Base-by-base conservation (phyloP, 768 basidiomycete genomes). In the Lactarius deliciosus region DNA sequence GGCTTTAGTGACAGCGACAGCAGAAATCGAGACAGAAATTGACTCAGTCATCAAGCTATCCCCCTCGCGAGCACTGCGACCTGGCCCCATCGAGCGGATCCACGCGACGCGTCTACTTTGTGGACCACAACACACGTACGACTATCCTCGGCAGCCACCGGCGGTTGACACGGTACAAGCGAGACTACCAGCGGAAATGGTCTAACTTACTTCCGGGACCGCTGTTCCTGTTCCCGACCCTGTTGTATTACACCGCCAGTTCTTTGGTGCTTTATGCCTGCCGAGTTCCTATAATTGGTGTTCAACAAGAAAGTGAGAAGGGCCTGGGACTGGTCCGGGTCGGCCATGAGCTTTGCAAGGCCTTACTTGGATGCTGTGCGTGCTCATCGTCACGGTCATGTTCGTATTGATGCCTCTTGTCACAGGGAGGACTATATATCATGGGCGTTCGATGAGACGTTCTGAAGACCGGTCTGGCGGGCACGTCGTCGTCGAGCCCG, bases 81-180 rank as follows among this genome's bases (percentile, higher is more conserved):
- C 28, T 10, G 45, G 60, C 34, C 34, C 40, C 8, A 40, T 54
- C 50, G 10, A 61, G 32, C 32, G 32, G 32, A 7, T 32, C 32
- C 1, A 32, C 32, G 32, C 34, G 10, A 36, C 1, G 34, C 34
- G 32, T 32, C 34, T 36, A 94, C 74, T 88, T 86, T 64, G 85
- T 87, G n/a, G 85, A 96, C 74, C 91, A 94, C 76, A 91, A 83
- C 72, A 82, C 89, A 0, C 83, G 93, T 36, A 92, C 91, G 40
- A 96, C 94, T 93, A 96, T 75, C 94, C 94, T 5, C 85, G 94
- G 57, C 83, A 0, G 87, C 93, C 94, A 0, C 88, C 85, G 1
- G 85, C 88, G 68, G 80, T 94, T 57, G 92, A 94, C 73, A 87
- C 91, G 70, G 77, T 96, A 95, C 78, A 95, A 96, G 78, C 88